These are phyloP conservation scores for Ophiorrhiza pumila DNA, from an alignment of 257 asterid genomes.

Conservation along the genomic window DNA sequence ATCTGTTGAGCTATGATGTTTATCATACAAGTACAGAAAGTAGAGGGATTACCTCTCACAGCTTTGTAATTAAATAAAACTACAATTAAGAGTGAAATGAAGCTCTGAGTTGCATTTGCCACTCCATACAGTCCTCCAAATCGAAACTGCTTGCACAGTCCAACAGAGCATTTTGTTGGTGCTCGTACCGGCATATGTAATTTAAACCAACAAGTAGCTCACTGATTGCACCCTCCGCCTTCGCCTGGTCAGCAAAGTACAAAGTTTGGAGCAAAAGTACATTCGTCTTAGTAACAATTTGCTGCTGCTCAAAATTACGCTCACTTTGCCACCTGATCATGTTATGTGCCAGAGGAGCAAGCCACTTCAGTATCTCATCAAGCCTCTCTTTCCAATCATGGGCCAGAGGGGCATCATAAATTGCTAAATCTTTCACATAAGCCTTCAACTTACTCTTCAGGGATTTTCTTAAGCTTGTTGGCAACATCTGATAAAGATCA, in stretches of 20 bases:
- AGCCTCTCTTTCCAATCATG: conserved; percentile 83
- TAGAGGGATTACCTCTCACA: conserved; percentile 10
- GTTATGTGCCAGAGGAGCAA: conserved; percentile 82
- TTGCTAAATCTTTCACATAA: conserved; percentile 54
- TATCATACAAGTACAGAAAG: conserved; percentile 24
- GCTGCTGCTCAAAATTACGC: conserved; percentile 84
- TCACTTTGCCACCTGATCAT: conserved; percentile 96
- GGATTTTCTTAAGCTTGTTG: conserved; percentile 66
- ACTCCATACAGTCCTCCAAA: conserved; percentile 67
- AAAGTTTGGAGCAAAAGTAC: conserved; percentile 82
- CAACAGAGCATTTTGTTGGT: conserved; percentile 79
- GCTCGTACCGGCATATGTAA: conserved; percentile 86
- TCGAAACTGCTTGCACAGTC: conserved; percentile 93
- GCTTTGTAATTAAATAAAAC: background rate
- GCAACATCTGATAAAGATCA: conserved; percentile 89
- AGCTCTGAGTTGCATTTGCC: conserved; percentile 54
- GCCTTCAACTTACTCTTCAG: conserved; percentile 56
- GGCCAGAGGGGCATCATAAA: conserved; percentile 82
- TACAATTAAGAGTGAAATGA: conserved; percentile 42
- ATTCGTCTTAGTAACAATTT: conserved; percentile 64
- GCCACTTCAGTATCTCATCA: conserved; percentile 54
- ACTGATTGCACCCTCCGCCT: conserved; percentile 71
- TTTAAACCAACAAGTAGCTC: conserved; percentile 77
- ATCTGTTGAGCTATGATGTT: conserved; percentile 22
- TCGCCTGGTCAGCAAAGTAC: conserved; percentile 70